These are phyloP conservation scores for Thalassiosira ordinaria DNA, from an alignment of 352 stramenopile species.

Conservation along the genomic window DNA sequence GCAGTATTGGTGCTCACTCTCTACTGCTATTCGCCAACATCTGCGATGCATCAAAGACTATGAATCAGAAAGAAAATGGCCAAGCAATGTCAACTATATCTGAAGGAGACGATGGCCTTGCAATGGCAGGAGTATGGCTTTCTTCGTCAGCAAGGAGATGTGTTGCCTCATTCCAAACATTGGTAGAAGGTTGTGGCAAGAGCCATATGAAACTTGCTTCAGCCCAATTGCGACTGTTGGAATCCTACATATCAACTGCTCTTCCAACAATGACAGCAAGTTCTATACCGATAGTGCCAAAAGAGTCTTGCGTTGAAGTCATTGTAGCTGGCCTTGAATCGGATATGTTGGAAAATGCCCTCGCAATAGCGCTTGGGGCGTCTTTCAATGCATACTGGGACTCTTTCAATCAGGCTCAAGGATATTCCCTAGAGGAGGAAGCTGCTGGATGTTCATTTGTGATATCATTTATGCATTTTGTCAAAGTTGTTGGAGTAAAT, in stretches of 20 bases:
- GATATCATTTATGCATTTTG: slow-evolving; percentile 49
- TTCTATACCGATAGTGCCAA: slow-evolving; percentile 45
- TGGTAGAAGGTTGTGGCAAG: slow-evolving; percentile 17
- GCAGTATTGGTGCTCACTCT: slow-evolving; percentile 46
- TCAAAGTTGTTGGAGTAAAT: slow-evolving; percentile 6
- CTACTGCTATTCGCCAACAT: slow-evolving; percentile 51
- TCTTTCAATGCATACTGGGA: slow-evolving; percentile 42
- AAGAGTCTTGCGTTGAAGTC: slow-evolving; percentile 42
- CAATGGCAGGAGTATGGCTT: slow-evolving; percentile 60
- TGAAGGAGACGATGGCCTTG: slow-evolving; percentile 32
- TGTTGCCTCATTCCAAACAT: slow-evolving; percentile 25
- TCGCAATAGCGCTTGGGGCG: slow-evolving; percentile 37
- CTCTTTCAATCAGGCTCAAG: neutral
- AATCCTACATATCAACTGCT: slow-evolving; percentile 54
- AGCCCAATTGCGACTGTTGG: slow-evolving; percentile 51
- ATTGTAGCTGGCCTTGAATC: slow-evolving; percentile 37
- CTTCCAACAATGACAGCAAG: slow-evolving; percentile 38
- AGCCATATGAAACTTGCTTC: slow-evolving; percentile 48
- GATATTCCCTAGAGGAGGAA: slow-evolving; percentile 47
- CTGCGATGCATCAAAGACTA: slow-evolving; percentile 53
- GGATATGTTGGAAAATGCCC: slow-evolving; percentile 33
- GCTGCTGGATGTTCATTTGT: slow-evolving; percentile 53
- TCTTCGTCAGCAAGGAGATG: slow-evolving; percentile 46
- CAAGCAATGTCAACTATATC: slow-evolving; percentile 14
- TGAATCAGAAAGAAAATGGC: slow-evolving; percentile 19